Evolutionary conservation across 116 monocot species (phyloP).

Genomic region (Posidonia oceanica): DNA sequence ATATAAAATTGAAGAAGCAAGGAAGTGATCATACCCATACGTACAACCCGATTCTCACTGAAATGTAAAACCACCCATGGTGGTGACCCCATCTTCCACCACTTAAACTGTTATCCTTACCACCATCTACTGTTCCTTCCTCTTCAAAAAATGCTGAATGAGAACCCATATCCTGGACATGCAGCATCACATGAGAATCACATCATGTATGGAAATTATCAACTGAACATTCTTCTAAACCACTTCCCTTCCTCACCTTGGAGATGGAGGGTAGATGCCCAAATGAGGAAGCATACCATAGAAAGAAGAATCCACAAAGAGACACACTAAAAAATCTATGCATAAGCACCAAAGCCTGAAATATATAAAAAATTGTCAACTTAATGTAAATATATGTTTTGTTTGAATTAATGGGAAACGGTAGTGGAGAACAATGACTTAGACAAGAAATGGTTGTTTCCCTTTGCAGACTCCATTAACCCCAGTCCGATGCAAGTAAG

Average conservation of each 20-base stretch:
- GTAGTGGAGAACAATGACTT: neutral
- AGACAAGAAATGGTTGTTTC: neutral
- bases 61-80: conserved; percentile 78
- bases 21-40: conserved; percentile 57
- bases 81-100: conserved; percentile 30
- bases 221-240: neutral
- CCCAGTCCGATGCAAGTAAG: no score
- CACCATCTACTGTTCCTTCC: conserved; percentile 10
- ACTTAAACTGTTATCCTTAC: conserved; percentile 10
- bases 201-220: neutral
- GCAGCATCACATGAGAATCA: conserved; percentile 1
- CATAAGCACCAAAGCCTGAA: conserved; percentile 80
- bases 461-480: no score
- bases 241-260: conserved; percentile 7
- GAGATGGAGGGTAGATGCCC: conserved; percentile 9
- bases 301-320: conserved; percentile 73
- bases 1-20: neutral
- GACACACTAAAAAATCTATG: conserved; percentile 90
- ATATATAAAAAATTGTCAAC: neutral
- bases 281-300: conserved; percentile 67
- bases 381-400: neutral
- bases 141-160: conserved; percentile 16
- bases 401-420: neutral
- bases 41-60: conserved; percentile 68
- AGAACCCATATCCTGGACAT: conserved; percentile 23